Conservation (phyloP, 2,329 filamentous ascomycete species). For the Cladosporium sp. region DNA sequence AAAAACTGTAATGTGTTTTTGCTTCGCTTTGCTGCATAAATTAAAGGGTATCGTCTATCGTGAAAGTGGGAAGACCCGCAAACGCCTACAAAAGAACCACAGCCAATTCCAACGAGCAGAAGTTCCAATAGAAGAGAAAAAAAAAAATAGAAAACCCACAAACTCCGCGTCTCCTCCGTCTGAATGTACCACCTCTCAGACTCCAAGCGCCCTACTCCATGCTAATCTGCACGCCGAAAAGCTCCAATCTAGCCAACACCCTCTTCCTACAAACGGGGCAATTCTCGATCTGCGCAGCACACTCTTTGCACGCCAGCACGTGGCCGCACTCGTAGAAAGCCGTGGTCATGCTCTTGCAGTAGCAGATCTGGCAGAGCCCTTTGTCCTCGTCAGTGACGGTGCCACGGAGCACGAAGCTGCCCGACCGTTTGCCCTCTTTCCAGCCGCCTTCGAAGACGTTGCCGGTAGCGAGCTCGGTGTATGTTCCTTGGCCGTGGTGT, state of each 20-base stretch:
- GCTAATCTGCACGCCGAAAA: conserved; percentile 38
- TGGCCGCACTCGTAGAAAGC: conserved; percentile 62
- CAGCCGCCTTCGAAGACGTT: conserved; percentile 61
- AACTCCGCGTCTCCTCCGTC: neutral
- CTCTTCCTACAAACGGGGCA: conserved; percentile 60
- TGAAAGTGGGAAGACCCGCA: too few relatives aligned
- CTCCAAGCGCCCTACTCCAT: neutral
- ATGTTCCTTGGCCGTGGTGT: conserved; percentile 56
- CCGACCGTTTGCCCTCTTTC: conserved; percentile 56
- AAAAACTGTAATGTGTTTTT: too few relatives aligned
- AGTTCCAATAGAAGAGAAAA: neutral
- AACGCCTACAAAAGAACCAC: too few relatives aligned
- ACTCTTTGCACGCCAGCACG: conserved; percentile 57
- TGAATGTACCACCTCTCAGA: neutral
- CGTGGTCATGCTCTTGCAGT: conserved; percentile 49
- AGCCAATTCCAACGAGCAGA: neutral
- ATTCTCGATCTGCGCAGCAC: conserved; percentile 54
- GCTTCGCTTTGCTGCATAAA: too few relatives aligned
- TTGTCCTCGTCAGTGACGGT: conserved; percentile 59
- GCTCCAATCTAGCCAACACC: conserved; percentile 55
- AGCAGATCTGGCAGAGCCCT: conserved; percentile 59
- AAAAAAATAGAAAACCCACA: neutral
- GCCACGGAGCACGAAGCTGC: conserved; percentile 60
- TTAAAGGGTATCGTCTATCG: neutral
- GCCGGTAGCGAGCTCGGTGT: conserved; percentile 52